Conservation (phyloP, 2,329 filamentous ascomycete genomes). For the Calonectria leucothoes region DNA sequence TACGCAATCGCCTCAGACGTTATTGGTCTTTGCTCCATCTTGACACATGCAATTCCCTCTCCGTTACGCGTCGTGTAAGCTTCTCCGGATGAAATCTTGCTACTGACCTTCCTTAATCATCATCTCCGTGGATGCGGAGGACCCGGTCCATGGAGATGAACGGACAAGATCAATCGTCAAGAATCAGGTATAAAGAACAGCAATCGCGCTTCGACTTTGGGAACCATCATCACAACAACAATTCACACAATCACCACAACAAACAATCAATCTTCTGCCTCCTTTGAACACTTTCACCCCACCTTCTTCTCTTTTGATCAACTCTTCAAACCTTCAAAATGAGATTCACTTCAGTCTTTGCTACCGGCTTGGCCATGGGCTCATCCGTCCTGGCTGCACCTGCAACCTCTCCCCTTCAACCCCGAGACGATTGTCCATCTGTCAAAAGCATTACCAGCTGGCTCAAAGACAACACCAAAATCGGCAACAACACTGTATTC, state of each 20-base stretch:
- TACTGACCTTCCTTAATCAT: background rate
- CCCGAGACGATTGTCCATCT: background rate
- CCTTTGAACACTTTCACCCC: too few relatives aligned
- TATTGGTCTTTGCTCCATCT: background rate
- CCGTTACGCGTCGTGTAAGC: background rate
- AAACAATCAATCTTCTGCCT: background rate
- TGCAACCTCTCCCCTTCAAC: background rate
- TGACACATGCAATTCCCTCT: background rate
- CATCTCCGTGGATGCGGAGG: background rate
- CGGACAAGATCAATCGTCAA: background rate
- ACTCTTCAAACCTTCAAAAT: background rate
- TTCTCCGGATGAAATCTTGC: background rate
- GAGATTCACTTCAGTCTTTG: background rate
- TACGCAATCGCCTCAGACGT: background rate
- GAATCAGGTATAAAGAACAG: background rate
- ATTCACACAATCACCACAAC: background rate
- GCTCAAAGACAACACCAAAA: background rate
- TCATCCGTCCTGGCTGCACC: background rate
- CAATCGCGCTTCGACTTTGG: background rate
- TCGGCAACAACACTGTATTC: background rate
- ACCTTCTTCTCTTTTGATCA: background rate
- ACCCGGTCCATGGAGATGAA: too few relatives aligned
- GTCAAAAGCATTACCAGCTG: background rate
- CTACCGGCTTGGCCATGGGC: background rate
- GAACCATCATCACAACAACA: background rate